phyloP scores from a whole-genome alignment of 352 stramenopile genomes.

The Globisporangium ultimum region DNA sequence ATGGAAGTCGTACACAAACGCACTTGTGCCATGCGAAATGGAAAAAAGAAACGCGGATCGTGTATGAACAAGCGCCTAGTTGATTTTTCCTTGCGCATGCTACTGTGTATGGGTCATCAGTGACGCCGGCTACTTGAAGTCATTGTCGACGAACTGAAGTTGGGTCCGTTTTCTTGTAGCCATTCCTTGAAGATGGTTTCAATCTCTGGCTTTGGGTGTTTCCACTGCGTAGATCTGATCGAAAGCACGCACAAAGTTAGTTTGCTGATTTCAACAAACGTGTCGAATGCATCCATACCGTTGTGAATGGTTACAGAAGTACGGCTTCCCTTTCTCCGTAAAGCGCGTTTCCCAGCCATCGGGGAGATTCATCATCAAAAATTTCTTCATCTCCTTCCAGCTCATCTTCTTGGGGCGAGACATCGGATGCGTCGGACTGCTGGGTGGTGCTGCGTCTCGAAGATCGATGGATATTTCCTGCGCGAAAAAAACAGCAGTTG shows the following conservation, averaged over 20 bases:
- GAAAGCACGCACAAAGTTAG: neutral
- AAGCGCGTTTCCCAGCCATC: constrained; percentile 81
- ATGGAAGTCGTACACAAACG: neutral
- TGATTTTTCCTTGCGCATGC: constrained; percentile 1
- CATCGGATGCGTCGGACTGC: constrained; percentile 24
- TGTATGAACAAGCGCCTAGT: constrained; percentile 5
- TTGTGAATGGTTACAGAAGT: constrained; percentile 80
- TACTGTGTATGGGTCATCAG: neutral
- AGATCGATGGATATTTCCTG: constrained; percentile 19
- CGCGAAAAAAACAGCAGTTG: too few species aligned
- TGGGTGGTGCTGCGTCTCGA: neutral
- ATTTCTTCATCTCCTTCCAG: constrained; percentile 78
- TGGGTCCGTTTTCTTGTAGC: constrained; percentile 60
- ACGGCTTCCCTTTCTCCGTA: constrained; percentile 76
- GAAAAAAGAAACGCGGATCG: neutral
- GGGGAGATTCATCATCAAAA: constrained; percentile 62
- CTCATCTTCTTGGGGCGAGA: constrained; percentile 43
- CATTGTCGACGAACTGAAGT: constrained; percentile 25
- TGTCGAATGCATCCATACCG: constrained; percentile 25
- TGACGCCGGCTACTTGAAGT: constrained; percentile 3
- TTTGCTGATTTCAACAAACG: neutral
- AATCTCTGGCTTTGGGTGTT: constrained; percentile 70
- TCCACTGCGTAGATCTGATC: constrained; percentile 83
- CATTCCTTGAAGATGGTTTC: constrained; percentile 75
- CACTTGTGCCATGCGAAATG: neutral